These are phyloP conservation scores for Orobanche coerulescens DNA, from an alignment of 257 asterid species.

Conservation along the genomic window DNA sequence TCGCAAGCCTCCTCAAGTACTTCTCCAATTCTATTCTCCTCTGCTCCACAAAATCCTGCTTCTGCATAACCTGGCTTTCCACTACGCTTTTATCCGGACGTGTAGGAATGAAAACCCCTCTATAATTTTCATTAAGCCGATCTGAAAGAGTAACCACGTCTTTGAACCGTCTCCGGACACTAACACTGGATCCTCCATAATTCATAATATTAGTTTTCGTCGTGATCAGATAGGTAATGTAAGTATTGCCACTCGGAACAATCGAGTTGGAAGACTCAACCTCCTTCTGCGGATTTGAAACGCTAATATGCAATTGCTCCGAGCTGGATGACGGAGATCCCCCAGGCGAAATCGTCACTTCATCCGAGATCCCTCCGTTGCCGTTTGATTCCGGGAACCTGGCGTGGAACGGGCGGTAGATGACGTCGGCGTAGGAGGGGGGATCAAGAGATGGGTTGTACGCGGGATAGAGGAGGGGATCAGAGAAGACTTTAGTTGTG, in stretches of 20 bases:
- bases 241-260: slow-evolving; percentile 79
- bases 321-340: slow-evolving; percentile 37
- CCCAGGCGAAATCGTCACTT: slow-evolving; percentile 26
- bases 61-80: slow-evolving; percentile 96
- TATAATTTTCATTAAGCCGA: slow-evolving; percentile 60
- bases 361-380: slow-evolving; percentile 33
- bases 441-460: slow-evolving; percentile 32
- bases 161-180: slow-evolving; percentile 72
- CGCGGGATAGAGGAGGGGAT: slow-evolving; percentile 50
- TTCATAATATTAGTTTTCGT: slow-evolving; percentile 59
- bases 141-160: slow-evolving; percentile 87
- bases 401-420: slow-evolving; percentile 33
- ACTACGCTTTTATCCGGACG: slow-evolving; percentile 93
- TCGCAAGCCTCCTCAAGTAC: slow-evolving; percentile 67
- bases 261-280: slow-evolving; percentile 59
- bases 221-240: slow-evolving; percentile 61
- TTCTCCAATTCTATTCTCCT: slow-evolving; percentile 84
- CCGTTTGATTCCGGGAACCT: slow-evolving; percentile 36
- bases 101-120: slow-evolving; percentile 83
- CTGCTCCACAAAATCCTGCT: slow-evolving; percentile 96
- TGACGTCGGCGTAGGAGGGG: slow-evolving; percentile 44
- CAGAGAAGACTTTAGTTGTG: slow-evolving; percentile 43
- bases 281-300: slow-evolving; percentile 87
- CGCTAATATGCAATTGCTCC: slow-evolving; percentile 56
- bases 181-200: slow-evolving; percentile 57